A percentile compares a stretch with the other conserved stretches of the same genome.
Evolutionary conservation across 2,329 filamentous ascomycete species (phyloP).

Genomic region (Cladophialophora immunda): DNA sequence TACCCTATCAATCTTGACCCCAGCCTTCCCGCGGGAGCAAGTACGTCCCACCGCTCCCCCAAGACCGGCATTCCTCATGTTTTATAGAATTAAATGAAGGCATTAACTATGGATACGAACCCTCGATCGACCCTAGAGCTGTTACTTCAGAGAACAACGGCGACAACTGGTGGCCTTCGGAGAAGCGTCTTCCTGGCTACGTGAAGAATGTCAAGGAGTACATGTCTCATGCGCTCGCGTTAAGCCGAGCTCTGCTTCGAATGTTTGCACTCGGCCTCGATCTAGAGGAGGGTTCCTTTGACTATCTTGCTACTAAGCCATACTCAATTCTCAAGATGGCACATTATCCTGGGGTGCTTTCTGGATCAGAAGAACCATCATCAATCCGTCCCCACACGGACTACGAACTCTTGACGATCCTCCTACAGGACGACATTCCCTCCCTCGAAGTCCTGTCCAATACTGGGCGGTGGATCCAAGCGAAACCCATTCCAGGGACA

Average conservation of each 20-base stretch:
- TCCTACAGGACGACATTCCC: slow-evolving; percentile 63
- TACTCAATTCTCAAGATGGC: slow-evolving; percentile 56
- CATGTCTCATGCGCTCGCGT: slow-evolving; percentile 46
- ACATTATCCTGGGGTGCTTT: slow-evolving; percentile 53
- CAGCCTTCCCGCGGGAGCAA: slow-evolving; percentile 29
- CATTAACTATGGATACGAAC: slow-evolving; percentile 35
- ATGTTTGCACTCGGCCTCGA: slow-evolving; percentile 65
- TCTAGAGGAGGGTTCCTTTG: slow-evolving; percentile 64
- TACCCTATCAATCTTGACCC: slow-evolving; percentile 32
- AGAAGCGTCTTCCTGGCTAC: slow-evolving; percentile 29
- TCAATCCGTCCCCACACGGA: slow-evolving; percentile 54
- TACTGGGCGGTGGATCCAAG: slow-evolving; percentile 54
- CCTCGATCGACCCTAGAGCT: slow-evolving; percentile 28
- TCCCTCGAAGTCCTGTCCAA: slow-evolving; percentile 59
- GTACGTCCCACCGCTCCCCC: slow-evolving; percentile 14
- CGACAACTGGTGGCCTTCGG: slow-evolving; percentile 32
- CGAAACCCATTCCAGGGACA: slow-evolving; percentile 51
- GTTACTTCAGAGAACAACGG: slow-evolving; percentile 24
- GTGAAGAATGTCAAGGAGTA: slow-evolving; percentile 23
- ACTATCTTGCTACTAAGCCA: slow-evolving; percentile 62
- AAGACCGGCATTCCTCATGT: not conserved
- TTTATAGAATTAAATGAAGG: slow-evolving; percentile 33
- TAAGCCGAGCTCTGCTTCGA: slow-evolving; percentile 61
- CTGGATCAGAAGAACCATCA: slow-evolving; percentile 42
- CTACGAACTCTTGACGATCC: slow-evolving; percentile 62